Conservation (phyloP, 257 asterid species). For the Nicotiana tabacum region DNA sequence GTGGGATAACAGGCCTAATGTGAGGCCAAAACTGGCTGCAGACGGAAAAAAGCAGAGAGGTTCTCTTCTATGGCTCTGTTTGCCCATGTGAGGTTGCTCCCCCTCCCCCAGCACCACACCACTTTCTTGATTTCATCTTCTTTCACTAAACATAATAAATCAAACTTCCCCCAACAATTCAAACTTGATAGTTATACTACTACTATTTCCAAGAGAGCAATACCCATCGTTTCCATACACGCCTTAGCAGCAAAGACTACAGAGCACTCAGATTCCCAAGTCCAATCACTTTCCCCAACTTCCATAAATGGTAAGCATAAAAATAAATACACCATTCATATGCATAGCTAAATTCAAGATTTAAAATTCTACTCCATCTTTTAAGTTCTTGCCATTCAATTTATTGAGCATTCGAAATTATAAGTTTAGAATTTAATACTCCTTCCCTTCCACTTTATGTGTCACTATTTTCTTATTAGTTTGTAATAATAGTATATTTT, state of each 20-base stretch:
- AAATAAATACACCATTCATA: not conserved
- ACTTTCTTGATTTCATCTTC: not conserved
- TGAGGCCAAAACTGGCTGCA: not conserved
- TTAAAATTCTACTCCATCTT: too few relatives aligned
- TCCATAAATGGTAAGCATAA: not conserved
- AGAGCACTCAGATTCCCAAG: not conserved
- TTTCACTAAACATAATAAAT: not conserved
- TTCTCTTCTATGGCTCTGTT: not conserved
- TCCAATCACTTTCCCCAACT: not conserved
- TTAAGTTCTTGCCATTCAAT: too few relatives aligned
- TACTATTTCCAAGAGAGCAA: not conserved
- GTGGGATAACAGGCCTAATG: not conserved
- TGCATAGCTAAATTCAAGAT: not conserved
- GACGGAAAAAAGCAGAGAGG: not conserved
- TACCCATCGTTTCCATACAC: not conserved
- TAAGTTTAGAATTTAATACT: too few relatives aligned
- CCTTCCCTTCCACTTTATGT: too few relatives aligned
- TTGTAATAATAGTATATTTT: too few relatives aligned
- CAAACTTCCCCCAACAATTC: not conserved
- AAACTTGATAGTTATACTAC: not conserved
- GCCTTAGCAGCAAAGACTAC: constrained; percentile 6
- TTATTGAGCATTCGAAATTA: too few relatives aligned
- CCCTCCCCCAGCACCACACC: not conserved
- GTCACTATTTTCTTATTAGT: too few relatives aligned
- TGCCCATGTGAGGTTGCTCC: not conserved